Percentiles rank a stretch among this genome's conserved stretches.
Conservation (phyloP, 2,329 filamentous ascomycete species). For the Cadophora malorum region DNA sequence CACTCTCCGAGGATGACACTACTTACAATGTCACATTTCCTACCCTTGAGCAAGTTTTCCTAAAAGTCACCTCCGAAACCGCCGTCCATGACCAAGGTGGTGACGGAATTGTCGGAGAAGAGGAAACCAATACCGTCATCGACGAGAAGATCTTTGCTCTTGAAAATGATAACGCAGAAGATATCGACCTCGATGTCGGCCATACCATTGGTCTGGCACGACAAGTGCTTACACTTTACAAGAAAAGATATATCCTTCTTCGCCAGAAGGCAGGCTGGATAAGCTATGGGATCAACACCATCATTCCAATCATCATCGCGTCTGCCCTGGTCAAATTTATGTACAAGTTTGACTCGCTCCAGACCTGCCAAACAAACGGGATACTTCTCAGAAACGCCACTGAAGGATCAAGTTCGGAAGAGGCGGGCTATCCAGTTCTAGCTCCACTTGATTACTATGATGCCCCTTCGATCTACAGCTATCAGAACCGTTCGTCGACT, state of each 20-base stretch:
- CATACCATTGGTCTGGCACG: constrained; percentile 58
- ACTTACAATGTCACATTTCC: constrained; percentile 66
- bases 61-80: constrained; percentile 67
- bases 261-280: constrained; percentile 59
- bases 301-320: constrained; percentile 63
- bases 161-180: constrained; percentile 36
- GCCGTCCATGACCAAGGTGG: constrained; percentile 35
- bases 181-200: constrained; percentile 55
- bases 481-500: constrained; percentile 17
- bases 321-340: constrained; percentile 59
- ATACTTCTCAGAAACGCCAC: constrained; percentile 29
- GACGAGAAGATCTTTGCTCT: constrained; percentile 39
- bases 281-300: constrained; percentile 62
- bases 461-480: constrained; percentile 7
- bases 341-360: constrained; percentile 29
- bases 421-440: constrained; percentile 17
- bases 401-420: not conserved
- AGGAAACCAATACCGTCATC: constrained; percentile 28
- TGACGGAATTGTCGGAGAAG: constrained; percentile 38
- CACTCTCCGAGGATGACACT: constrained; percentile 55
- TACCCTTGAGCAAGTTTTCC: constrained; percentile 70
- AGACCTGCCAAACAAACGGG: constrained; percentile 35
- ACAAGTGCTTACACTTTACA: constrained; percentile 65
- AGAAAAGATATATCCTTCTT: constrained; percentile 64
- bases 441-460: constrained; percentile 24